Conservation (phyloP, 257 asterid species). For the Fraxinus excelsior region DNA sequence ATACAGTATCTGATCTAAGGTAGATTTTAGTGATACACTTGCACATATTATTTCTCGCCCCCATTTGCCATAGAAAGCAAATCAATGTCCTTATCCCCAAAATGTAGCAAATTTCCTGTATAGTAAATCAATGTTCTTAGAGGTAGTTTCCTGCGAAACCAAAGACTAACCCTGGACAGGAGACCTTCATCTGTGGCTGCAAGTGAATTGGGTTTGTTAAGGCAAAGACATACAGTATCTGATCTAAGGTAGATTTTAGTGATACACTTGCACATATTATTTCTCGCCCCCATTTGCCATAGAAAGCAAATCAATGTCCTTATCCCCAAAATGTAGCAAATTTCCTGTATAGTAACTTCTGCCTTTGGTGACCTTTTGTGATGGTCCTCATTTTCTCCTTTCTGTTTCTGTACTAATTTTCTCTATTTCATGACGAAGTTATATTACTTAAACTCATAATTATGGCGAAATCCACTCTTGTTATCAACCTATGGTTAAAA, state of each 20-base stretch:
- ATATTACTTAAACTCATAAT: too few relatives aligned
- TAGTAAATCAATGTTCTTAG: too few relatives aligned
- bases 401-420: background rate
- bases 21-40: conserved; percentile 22
- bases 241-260: conserved; percentile 59
- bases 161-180: conserved; percentile 43
- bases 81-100: background rate
- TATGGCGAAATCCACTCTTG: too few relatives aligned
- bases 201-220: conserved; percentile 70
- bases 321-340: background rate
- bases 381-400: background rate
- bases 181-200: conserved; percentile 59
- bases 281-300: background rate
- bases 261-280: background rate
- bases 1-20: conserved; percentile 83
- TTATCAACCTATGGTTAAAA: too few relatives aligned
- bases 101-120: background rate
- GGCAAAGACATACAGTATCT: conserved; percentile 74
- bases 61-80: background rate
- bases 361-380: background rate
- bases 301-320: background rate
- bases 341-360: background rate
- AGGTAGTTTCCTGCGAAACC: conserved; percentile 44
- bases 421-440: background rate
- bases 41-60: background rate